These are phyloP conservation scores for Camellia oleifera DNA, from an alignment of 179 eudicot genomes.

Conservation along the genomic window DNA sequence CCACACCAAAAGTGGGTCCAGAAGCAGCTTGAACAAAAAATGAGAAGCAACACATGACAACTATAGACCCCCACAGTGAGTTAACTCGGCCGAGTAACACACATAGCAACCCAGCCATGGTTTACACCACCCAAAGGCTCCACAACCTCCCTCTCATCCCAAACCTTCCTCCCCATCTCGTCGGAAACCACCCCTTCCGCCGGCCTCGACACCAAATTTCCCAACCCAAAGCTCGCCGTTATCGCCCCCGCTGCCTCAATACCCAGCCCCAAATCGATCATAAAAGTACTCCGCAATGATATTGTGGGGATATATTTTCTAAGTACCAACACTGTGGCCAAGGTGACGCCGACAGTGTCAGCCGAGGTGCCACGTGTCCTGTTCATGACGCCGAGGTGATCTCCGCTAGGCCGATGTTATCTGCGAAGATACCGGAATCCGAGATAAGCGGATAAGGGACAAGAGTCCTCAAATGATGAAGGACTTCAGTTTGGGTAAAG, in stretches of 20 bases:
- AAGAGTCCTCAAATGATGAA: too few relatives aligned
- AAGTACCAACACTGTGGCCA: too few relatives aligned
- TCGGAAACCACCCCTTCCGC: constrained; percentile 54
- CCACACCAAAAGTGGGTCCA: constrained; percentile 54
- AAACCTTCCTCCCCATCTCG: constrained; percentile 42
- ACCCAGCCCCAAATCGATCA: constrained; percentile 33
- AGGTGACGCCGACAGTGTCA: too few relatives aligned
- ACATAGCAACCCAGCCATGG: constrained; percentile 48
- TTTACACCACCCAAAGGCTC: constrained; percentile 53
- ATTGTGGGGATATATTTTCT: constrained; percentile 11
- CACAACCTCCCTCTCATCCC: constrained; percentile 71
- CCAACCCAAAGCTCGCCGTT: constrained; percentile 58
- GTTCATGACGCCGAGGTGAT: too few relatives aligned
- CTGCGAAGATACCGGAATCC: too few relatives aligned
- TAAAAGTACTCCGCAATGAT: constrained; percentile 48
- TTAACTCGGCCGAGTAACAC: constrained; percentile 37
- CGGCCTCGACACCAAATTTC: constrained; percentile 48
- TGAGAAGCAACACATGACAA: constrained; percentile 49
- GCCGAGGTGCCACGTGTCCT: too few relatives aligned
- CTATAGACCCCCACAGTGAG: constrained; percentile 43
- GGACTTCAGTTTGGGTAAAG: too few relatives aligned
- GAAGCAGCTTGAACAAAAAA: constrained; percentile 59
- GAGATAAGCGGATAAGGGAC: too few relatives aligned
- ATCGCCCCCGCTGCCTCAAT: constrained; percentile 47
- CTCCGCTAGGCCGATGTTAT: too few relatives aligned